A percentile compares a stretch with the other conserved stretches of the same genome.
Evolutionary conservation across 2,329 filamentous ascomycete species (phyloP).

Genomic region (Phialophora expanda): DNA sequence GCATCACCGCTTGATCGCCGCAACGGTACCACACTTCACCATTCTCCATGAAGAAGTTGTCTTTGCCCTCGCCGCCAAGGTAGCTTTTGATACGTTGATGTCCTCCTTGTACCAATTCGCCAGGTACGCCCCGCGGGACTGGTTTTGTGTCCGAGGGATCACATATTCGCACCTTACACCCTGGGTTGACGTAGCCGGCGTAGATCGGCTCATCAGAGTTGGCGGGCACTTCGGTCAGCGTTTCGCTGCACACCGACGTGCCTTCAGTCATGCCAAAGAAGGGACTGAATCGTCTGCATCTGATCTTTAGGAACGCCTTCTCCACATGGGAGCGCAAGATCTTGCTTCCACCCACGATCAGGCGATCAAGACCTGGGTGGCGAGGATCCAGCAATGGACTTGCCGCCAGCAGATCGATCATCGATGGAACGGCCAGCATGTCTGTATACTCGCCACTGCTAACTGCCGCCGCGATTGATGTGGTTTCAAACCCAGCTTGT

Average conservation of each 20-base stretch:
- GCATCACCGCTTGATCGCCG: conserved; percentile 52
- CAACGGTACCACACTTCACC: conserved; percentile 48
- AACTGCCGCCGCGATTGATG: conserved; percentile 11
- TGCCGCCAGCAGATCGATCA: conserved; percentile 18
- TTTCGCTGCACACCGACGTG: no score
- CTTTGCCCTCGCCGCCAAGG: no score
- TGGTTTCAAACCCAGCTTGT: background rate
- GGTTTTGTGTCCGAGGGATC: conserved; percentile 42
- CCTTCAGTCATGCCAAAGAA: no score
- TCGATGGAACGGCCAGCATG: conserved; percentile 19
- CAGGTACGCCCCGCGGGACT: conserved; percentile 31
- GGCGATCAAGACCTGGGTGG: no score
- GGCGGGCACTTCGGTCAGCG: no score
- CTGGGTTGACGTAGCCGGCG: conserved; percentile 20
- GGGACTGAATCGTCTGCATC: no score
- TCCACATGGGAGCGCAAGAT: no score
- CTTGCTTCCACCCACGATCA: no score
- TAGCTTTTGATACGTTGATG: no score
- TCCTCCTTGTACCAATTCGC: no score
- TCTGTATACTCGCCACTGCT: conserved; percentile 18
- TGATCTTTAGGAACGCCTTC: no score
- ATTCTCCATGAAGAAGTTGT: conserved; percentile 43
- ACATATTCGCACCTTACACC: conserved; percentile 47
- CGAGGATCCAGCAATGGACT: background rate
- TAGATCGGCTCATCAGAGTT: conserved; percentile 9